Evolutionary conservation across 306 rosid genomes (phyloP), one percentile per base, ranked within the genome.

Genomic region (Mucuna pruriens): DNA sequence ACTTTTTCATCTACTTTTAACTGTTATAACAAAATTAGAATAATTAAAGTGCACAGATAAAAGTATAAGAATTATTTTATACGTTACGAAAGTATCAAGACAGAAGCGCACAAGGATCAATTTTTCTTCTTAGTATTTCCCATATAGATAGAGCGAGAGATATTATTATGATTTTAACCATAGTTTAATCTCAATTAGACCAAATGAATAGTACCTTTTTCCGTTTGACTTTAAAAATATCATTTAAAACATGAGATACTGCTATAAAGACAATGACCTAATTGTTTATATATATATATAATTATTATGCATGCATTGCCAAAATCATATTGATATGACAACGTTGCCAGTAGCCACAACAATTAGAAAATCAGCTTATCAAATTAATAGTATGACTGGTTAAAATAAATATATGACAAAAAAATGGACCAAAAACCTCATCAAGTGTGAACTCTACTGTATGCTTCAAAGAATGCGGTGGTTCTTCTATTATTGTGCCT

Each of bases 381-480:
- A 4, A 33, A 70, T 22, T 39, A 68, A 54, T 39, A 67, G 11
- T 22, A 52, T 9, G 23, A 20, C 5, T 54, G 10, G 60, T 29
- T 58, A 40, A 39, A 76, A 62, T 8, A 80, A 26, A 46, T 36
- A 66, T 51, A 15, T 26, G 16, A 34, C 0, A 66, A 3, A 5
- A 79, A 87, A 42, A 16, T 17, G n/a, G 55, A 69, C 0, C 10
- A 42, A 70, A 70, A 86, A 91, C 97, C 97, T 96, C 97, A 63
- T 90, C 97, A 72, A 90, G 87, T 76, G 77, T 66, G 34, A 72
- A 85, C 49, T 87, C 95, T 67, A 90, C 89, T 25, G 90, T 80
- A 16, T 12, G 77, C 86, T 81, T 88, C 82, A 96, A 45, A 74
- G 91, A 92, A 88, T 92, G 81, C 2, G 99, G 98, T 5, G 94